Base-by-base conservation (phyloP, 441 rosid genomes). In the Adansonia madagascariensis region DNA sequence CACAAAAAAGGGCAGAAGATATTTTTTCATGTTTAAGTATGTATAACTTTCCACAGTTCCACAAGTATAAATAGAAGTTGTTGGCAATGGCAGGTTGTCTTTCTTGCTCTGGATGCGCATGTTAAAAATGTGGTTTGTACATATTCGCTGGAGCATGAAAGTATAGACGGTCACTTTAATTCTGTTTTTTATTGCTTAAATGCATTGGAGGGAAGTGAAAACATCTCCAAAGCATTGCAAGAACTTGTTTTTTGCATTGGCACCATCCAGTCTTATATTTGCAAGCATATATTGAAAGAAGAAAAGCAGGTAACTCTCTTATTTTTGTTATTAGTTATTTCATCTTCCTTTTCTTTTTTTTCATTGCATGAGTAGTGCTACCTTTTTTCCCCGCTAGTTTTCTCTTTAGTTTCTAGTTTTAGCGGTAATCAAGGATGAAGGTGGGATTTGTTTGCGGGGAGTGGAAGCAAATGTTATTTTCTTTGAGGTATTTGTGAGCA, bases 81-180 rank as follows among this genome's bases (percentile, higher is more conserved):
- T 75, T 84, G 80, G 84, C 94, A 91, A 93, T 84, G 80, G 84
- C 94, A 91, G 94, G 86, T 93, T 79, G 86, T 93, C 71, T 91
- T 93, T 80, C 74, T 78, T 52, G 92, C 90, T 18, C 80, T 91
- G 8, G 91, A 93, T 80, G 79, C 52, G 17, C 88, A 73, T 76
- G 80, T 86, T 49, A 76, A 88, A 64, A 87, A 93, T 82, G 85
- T 93, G 69, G 91, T 76, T 4, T 74, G 62, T 69, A 79, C 88
- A 57, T 93, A 90, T 78, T 85, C 93, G 8, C 91, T 93, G 15
- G 98, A 93, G 75, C 94, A 93, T 77, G 80, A 82, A 66, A 82
- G 89, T 77, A 85, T 85, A 17, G 89, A 85, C 10, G 82, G 78
- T 47, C 85, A 82, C 43, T 86, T 91, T 50, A 82, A 77, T 77